Percentiles rank a stretch among this genome's conserved stretches.
These are phyloP conservation scores for Mucor plumbeus DNA, from an alignment of 371 early-diverging fungal genomes.

Conservation along the genomic window DNA sequence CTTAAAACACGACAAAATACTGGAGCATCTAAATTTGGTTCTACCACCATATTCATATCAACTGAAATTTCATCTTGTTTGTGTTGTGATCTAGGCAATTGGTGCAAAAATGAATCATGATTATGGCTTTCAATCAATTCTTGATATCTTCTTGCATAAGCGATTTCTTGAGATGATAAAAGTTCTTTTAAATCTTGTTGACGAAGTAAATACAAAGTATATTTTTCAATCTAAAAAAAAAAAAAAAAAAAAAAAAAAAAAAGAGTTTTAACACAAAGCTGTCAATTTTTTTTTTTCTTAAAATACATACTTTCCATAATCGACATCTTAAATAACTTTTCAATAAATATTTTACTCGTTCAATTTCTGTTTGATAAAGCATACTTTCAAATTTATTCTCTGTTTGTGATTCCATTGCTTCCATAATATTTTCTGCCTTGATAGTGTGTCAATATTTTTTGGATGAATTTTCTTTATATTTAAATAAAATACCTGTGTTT, in stretches of 20 bases:
- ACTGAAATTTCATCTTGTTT: slow-evolving; percentile 52
- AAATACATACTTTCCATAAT: slow-evolving; percentile 58
- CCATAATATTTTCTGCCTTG: slow-evolving; percentile 25
- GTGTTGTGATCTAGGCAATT: slow-evolving; percentile 61
- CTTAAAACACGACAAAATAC: slow-evolving; percentile 72
- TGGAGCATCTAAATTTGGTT: slow-evolving; percentile 72
- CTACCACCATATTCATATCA: slow-evolving; percentile 58
- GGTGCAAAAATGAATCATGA: slow-evolving; percentile 58
- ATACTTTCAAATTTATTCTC: slow-evolving; percentile 58
- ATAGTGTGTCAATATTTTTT: too few species aligned
- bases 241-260: too few species aligned
- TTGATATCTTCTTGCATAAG: slow-evolving; percentile 57
- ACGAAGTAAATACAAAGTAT: slow-evolving; percentile 47
- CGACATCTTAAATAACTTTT: slow-evolving; percentile 76
- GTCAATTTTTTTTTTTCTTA: too few species aligned
- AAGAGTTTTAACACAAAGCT: not conserved
- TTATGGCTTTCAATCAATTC: slow-evolving; percentile 50
- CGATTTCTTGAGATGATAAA: slow-evolving; percentile 54
- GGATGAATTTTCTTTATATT: not conserved
- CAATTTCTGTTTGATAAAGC: slow-evolving; percentile 81
- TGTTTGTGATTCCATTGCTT: slow-evolving; percentile 23
- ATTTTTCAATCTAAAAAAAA: slow-evolving; percentile 62
- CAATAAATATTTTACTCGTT: slow-evolving; percentile 80
- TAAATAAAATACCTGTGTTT: slow-evolving; percentile 59
- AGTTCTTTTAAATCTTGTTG: slow-evolving; percentile 33